Evolutionary conservation across 2,329 filamentous ascomycete genomes (phyloP).

Genomic region (Mollisiaceae sp.): DNA sequence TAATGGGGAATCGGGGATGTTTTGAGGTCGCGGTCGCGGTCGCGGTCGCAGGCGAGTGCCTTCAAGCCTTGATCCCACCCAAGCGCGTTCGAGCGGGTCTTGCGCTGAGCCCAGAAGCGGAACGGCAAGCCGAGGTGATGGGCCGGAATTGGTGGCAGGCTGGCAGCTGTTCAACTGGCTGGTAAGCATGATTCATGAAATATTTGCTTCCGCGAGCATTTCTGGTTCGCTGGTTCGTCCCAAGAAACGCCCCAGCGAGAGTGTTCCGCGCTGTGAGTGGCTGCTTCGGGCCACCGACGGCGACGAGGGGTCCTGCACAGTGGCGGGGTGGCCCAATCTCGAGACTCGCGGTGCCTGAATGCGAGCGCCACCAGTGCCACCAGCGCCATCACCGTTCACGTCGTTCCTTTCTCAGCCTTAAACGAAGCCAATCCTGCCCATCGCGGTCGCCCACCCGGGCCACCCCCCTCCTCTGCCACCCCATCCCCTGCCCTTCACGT

Average conservation of each 20-base stretch:
- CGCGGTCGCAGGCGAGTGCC: not conserved
- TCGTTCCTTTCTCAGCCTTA: not conserved
- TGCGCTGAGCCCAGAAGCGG: not conserved
- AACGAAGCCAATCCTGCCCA: constrained; percentile 9
- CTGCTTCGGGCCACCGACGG: not conserved
- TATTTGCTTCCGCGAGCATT: not conserved
- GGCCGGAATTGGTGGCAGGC: too few relatives aligned
- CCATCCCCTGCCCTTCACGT: not conserved
- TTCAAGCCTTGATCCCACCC: not conserved
- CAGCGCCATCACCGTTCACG: not conserved
- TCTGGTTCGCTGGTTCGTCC: not conserved
- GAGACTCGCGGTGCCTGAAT: constrained; percentile 8
- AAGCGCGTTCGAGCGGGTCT: constrained; percentile 1
- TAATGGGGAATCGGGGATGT: not conserved
- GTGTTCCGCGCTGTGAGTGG: not conserved
- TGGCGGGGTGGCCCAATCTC: not conserved
- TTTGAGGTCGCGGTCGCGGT: not conserved
- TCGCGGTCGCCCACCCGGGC: not conserved
- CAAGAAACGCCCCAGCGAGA: constrained; percentile 2
- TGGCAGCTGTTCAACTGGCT: too few relatives aligned
- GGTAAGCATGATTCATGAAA: constrained; percentile 7
- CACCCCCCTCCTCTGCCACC: not conserved
- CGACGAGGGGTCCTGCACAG: not conserved
- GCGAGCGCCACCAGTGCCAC: not conserved
- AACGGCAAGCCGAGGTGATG: not conserved